A percentile compares a stretch with the other conserved stretches of the same genome.
Evolutionary conservation across 2,329 filamentous ascomycete species (phyloP).

Genomic region (Didymosphaeria variabile): DNA sequence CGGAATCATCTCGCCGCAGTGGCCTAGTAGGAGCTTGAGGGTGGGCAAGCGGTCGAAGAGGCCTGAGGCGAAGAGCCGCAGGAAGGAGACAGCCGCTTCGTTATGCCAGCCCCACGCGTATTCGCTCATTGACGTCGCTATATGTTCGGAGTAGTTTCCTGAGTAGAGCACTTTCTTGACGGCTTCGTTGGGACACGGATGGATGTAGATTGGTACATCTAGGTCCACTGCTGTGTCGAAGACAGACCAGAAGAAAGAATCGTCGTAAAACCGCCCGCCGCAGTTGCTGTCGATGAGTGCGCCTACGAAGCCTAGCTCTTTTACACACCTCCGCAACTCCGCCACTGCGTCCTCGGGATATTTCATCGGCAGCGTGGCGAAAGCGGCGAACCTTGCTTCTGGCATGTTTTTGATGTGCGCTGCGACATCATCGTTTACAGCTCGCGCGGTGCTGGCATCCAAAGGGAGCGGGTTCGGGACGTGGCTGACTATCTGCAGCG

Average conservation of each 20-base stretch:
- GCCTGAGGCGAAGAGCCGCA: conserved; percentile 60
- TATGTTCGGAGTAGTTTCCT: conserved; percentile 49
- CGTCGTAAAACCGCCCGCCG: conserved; percentile 56
- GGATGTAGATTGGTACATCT: conserved; percentile 55
- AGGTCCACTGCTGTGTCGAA: conserved; percentile 50
- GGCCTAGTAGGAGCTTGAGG: conserved; percentile 64
- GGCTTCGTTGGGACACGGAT: conserved; percentile 52
- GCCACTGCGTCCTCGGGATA: conserved; percentile 46
- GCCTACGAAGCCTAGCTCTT: conserved; percentile 55
- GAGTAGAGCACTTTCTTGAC: conserved; percentile 65
- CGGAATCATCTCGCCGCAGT: conserved; percentile 65
- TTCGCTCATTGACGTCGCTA: conserved; percentile 40
- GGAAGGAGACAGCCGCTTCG: conserved; percentile 58
- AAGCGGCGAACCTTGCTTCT: conserved; percentile 52
- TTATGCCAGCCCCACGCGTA: conserved; percentile 63
- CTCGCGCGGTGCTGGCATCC: neutral
- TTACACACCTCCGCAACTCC: conserved; percentile 51
- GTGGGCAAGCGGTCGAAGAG: conserved; percentile 63
- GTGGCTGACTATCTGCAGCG: conserved; percentile 7
- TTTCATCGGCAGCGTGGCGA: conserved; percentile 53
- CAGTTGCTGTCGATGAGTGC: conserved; percentile 57
- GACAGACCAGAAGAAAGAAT: conserved; percentile 52
- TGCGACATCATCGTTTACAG: conserved; percentile 46
- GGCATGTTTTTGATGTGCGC: conserved; percentile 31
- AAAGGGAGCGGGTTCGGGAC: conserved; percentile 1